Base-by-base conservation (phyloP, 2,329 filamentous ascomycete genomes). In the Pestalotiopsis sp. region DNA sequence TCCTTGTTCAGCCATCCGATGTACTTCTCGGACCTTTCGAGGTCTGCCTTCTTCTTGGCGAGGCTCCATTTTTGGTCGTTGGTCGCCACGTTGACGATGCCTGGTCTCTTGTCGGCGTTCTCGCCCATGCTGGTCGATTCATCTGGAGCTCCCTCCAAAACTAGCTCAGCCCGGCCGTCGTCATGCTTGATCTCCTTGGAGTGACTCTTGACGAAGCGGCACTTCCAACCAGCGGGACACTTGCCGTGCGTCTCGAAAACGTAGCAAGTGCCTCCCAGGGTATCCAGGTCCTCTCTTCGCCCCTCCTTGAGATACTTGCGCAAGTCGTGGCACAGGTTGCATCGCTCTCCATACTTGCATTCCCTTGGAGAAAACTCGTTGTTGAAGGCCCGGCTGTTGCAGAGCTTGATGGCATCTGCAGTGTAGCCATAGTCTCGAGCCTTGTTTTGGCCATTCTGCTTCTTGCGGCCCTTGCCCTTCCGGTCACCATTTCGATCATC, bases 181-280 rank as follows among this genome's bases (percentile, higher is more conserved):
- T 91, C 90, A 23, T 85, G 89, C 72, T 92, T 89, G 27, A 93
- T 81, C 81, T 98, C 95, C 71, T 90, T 86, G 75, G 94, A 96
- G 81, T 99, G 96, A 71, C 93, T 97, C 71, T 88, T 88, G 41
- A 93, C 92, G 77, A 98, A 97, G 25, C 95, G 92, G 79, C 96
- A 99, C 79, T 95, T 97, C 95, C 95, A 99, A 5, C 96, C 96
- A 14, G 92, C 89, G 63, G 89, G 87, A 75, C 96, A 99, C 70
- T 86, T 89, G 13, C 95, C 95, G 72, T 91, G 89, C 17, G 85
- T 84, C 72, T 93, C 91, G 79, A 90, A 98, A 9, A 97, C 87
- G 0, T 95, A 95, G 76, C 96, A 99, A 70, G 91, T 85, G 6
- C 93, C 92, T 57, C 85, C 86, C 75, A 97, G 92, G 0, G 92